Percentiles rank a stretch among this genome's conserved stretches.
These are phyloP conservation scores for Hypericum perforatum DNA, from an alignment of 345 rosid genomes.

Conservation along the genomic window DNA sequence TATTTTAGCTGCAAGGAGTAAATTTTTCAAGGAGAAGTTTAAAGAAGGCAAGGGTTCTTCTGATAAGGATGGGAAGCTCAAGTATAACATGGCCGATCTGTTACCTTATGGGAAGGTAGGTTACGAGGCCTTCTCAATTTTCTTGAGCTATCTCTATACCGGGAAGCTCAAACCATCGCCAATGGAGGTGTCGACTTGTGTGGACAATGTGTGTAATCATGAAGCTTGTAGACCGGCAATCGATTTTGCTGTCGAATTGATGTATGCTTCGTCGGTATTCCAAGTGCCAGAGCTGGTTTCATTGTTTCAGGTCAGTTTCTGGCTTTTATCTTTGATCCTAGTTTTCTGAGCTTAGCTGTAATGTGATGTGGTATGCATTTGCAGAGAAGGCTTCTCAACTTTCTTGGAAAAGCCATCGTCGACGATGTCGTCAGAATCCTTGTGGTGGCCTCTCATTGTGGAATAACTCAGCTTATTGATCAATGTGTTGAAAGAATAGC, in stretches of 20 bases:
- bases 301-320: slow-evolving; percentile 59
- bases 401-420: slow-evolving; percentile 60
- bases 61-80: slow-evolving; percentile 49
- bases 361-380: slow-evolving; percentile 11
- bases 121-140: slow-evolving; percentile 59
- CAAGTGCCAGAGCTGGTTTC: slow-evolving; percentile 68
- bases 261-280: slow-evolving; percentile 72
- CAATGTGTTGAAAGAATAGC: slow-evolving; percentile 78
- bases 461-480: slow-evolving; percentile 49
- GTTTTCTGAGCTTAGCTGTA: neutral
- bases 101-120: slow-evolving; percentile 68
- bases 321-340: neutral
- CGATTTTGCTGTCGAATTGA: slow-evolving; percentile 66
- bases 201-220: slow-evolving; percentile 55
- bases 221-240: slow-evolving; percentile 86
- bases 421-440: slow-evolving; percentile 81
- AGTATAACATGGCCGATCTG: slow-evolving; percentile 40
- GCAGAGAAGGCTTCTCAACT: slow-evolving; percentile 70
- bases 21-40: slow-evolving; percentile 60
- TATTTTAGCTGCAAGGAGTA: slow-evolving; percentile 75
- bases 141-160: slow-evolving; percentile 67
- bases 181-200: slow-evolving; percentile 68
- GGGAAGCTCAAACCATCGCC: slow-evolving; percentile 76
- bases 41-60: slow-evolving; percentile 29
- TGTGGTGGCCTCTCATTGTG: slow-evolving; percentile 73